Evolutionary conservation across 768 basidiomycete genomes (phyloP), one percentile per base, ranked within the genome.

Genomic region (Suillus alpinus): DNA sequence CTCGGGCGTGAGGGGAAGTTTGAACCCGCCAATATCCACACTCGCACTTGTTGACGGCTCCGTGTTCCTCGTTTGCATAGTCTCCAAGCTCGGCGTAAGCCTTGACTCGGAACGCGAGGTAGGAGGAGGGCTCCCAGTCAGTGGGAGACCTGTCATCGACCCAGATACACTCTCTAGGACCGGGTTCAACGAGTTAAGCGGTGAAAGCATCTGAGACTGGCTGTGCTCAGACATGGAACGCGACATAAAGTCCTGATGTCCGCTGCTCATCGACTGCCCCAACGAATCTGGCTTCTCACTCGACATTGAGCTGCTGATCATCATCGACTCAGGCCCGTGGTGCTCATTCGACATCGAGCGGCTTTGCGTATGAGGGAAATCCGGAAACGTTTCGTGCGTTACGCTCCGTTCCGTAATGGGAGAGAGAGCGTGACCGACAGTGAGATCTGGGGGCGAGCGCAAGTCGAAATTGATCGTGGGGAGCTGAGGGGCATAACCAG

Each of bases 391-490:
- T 40, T 77, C 73, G 2, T 60, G 67, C 7, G 69, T 66, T 46
- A 65, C 68, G 65, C 74, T 77, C 16, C 73, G 66, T 68, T 92
- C 91, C 2, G 85, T 86, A 62, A 92, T 91, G 8, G 89, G 88
- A 2, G 89, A 83, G 60, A 91, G 71, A 6, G 77, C 64, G 34
- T 79, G 76, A 14, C 66, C 65, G 8, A 61, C 13, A 10, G 57
- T 12, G 29, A 41, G 37, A 32, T 64, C 55, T 53, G 65, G 51
- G 62, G 65, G 59, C 56, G 62, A 55, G 23, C 23, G 14, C 53
- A 12, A 39, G 39, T 77, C 80, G 60, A 89, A 85, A 64, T 68
- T 76, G 39, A 91, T 73, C 9, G 86, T 82, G 6, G 89, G 89
- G n/a, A 91, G 73, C 60, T 86, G 86, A 12, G 83, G 76, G 12